Base-by-base conservation (phyloP, 805 yeast species). In the Candida parachauliodes region DNA sequence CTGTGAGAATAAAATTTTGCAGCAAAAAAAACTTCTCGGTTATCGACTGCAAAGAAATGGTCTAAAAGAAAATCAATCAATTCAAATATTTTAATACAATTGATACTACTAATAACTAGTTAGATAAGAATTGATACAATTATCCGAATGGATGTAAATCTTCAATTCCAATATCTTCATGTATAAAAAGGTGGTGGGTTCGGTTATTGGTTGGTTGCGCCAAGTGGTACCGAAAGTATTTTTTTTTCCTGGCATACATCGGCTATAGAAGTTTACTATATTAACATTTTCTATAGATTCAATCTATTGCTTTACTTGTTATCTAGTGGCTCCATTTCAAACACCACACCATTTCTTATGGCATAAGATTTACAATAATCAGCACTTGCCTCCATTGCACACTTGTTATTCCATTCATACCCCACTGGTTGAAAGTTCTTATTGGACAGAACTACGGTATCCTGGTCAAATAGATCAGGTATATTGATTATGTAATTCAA, bases 311-410 rank as follows among this genome's bases (percentile, higher is more conserved):
- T 7, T 26, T 14, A 26, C 16, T 8, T 8, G 7, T 10, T 8
- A 7, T 12, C 30, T n/a, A 10, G 30, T 16, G 8, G 4, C 5
- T 15, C 19, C 14, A 8, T 9, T 24, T n/a, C n/a, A n/a, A 23
- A 23, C 3, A 21, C 28, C n/a, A 26, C 32, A 12, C 32, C 32
- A 18, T 34, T 32, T 3, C 20, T 16, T 15, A 34, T 18, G 6
- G 32, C 38, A 27, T 59, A 64, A 3, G 31, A 43, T n/a, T 43
- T 40, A 46, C 70, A 64, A 42, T 58, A 63, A 9, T 43, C 44
- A 6, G 32, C 31, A 2, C 65, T 57, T 12, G 47, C 49, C 19
- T 43, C 39, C 36, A 63, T 39, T 3, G 68, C 65, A 51, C 69
- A 63, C 24, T 52, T 51, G 32, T 57, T 52, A 28, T 53, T 52